Evolutionary conservation across 768 basidiomycete genomes (phyloP), one percentile per base, ranked within the genome.

Genomic region (Mycena maculata): DNA sequence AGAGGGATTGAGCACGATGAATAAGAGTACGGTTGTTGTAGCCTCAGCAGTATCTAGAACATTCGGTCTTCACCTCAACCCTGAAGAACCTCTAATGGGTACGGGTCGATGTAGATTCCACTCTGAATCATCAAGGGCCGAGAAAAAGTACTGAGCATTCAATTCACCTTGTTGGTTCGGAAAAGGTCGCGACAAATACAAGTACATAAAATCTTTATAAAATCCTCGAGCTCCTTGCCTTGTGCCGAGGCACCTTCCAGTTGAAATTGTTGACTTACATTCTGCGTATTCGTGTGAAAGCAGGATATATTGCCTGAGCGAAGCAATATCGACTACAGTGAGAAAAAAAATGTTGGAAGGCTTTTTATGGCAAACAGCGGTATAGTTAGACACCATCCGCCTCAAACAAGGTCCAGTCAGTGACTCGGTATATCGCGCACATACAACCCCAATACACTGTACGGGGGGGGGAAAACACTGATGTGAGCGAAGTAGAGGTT

Each of bases 31-130:
- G 54, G 55, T 39, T 56, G 41, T 61, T 41, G 76, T 76, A 67
- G 82, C 81, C 79, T 95, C 93, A 95, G 93, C 88, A 95, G 93
- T 95, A 95, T 95, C 93, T 89, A 85, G 92, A 93, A 93, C 92
- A 88, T 82, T 83, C 60, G 81, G 92, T 94, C 93, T 86, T 84
- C 92, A 86, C 76, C 68, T 86, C 86, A 81, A 92, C 90, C 91
- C 91, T 80, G 82, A 68, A 56, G 70, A 67, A 62, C 58, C 72
- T 66, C 59, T 64, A 62, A 70, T 67, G 59, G 73, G 76, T 71
- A 78, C 80, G 84, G 91, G 87, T 94, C 85, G 82, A 87, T 91
- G 77, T 80, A 90, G 93, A 82, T 89, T 93, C 93, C 93, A 95
- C 93, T 95, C 93, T 92, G 90, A 92, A 87, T 95, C 92, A 94